phyloP scores from a whole-genome alignment of 176 grass and related monocot genomes.

The Avena atlantica region DNA sequence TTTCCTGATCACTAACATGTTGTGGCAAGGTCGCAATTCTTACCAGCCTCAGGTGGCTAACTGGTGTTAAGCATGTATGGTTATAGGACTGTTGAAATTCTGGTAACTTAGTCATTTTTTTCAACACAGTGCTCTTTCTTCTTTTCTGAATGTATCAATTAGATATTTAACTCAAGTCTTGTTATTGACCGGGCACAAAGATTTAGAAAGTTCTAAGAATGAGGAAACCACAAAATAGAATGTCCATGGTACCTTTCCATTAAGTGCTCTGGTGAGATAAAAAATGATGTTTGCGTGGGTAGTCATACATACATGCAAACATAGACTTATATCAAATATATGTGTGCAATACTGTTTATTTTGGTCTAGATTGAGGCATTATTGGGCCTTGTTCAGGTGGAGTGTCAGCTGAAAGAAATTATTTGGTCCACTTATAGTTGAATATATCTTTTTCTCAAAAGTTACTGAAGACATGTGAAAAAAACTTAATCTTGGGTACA shows the following conservation, averaged over 20 bases:
- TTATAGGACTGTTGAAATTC: not conserved
- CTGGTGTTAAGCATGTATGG: constrained; percentile 22
- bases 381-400: constrained; percentile 8
- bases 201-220: constrained; percentile 16
- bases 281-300: constrained; percentile 3
- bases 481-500: constrained; percentile 10
- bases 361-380: not conserved
- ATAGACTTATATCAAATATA: not conserved
- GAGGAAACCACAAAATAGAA: not conserved
- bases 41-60: constrained; percentile 1
- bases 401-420: constrained; percentile 20
- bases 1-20: not conserved
- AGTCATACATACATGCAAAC: constrained; percentile 2
- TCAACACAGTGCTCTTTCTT: not conserved
- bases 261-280: not conserved
- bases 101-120: not conserved
- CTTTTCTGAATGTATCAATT: not conserved
- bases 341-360: not conserved
- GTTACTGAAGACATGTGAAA: not conserved
- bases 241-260: not conserved
- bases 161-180: not conserved
- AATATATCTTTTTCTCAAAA: not conserved
- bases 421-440: not conserved
- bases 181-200: not conserved
- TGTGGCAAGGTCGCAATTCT: not conserved